phyloP scores from a whole-genome alignment of 345 rosid species.

The Brassica rapa region DNA sequence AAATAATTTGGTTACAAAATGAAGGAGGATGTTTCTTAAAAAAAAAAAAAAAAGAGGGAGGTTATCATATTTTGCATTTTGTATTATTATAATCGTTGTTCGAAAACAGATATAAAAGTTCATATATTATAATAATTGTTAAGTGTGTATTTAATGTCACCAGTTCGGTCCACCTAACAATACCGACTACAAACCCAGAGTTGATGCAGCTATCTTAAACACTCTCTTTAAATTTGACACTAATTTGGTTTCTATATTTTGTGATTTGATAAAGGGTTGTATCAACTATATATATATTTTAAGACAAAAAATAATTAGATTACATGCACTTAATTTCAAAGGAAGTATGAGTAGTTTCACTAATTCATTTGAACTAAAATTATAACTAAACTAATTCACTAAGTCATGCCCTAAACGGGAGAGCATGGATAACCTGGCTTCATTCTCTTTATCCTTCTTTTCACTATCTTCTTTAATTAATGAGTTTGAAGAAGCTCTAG shows the following conservation, averaged over 20 bases:
- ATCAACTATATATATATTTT: neutral
- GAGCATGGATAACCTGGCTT: conserved; percentile 16
- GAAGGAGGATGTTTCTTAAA: neutral
- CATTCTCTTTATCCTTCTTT: conserved; percentile 20
- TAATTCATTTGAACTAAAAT: neutral
- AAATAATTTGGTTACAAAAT: neutral
- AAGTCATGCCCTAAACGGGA: conserved; percentile 39
- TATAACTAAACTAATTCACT: conserved; percentile 1
- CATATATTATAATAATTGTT: neutral
- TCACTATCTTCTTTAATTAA: conserved; percentile 18
- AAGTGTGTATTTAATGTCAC: conserved; percentile 28
- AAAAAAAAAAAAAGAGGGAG: neutral
- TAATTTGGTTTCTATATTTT: conserved; percentile 13
- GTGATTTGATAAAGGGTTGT: neutral
- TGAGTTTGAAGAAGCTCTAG: neutral
- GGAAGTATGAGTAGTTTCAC: conserved; percentile 14
- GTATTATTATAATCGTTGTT: neutral
- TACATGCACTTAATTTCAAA: neutral
- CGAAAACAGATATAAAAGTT: neutral
- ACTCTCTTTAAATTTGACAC: conserved; percentile 11
- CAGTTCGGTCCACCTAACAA: conserved; percentile 29
- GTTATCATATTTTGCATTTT: neutral
- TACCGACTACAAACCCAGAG: neutral
- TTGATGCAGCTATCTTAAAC: conserved; percentile 20
- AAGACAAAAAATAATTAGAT: neutral